Base-by-base conservation (phyloP, 352 stramenopile species). In the Pythium brachiatum region DNA sequence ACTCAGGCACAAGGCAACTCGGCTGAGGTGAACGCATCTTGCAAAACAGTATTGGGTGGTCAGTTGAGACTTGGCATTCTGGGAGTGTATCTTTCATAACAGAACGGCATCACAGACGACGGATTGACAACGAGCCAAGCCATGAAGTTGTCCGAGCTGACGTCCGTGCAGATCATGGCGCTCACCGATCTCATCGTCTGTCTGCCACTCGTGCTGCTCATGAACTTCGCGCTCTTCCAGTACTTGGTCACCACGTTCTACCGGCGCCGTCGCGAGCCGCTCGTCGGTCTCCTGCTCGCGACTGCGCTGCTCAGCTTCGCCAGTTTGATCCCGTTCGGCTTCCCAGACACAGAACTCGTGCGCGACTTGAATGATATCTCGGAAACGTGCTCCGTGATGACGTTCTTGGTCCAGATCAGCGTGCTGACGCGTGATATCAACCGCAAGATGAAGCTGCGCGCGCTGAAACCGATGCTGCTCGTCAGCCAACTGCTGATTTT, bases 331-430 rank as follows among this genome's bases (percentile, higher is more conserved):
- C 64, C 67, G 0, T 68, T 73, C 41, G 55, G 63, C 5, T 56
- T 69, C 29, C 62, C 71, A 18, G 52, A 72, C 52, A 36, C 59
- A 0, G 47, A 57, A 15, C 50, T 76, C 18, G 57, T 74, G 15
- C 38, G 51, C 36, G 31, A 72, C 27, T 54, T 78, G n/a, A 57
- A 67, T 29, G 57, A 55, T 26, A 60, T 74, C 32, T 70, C 57
- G 2, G 67, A 74, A 41, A 47, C 53, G 7, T 68, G 53, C 20
- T 68, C 57, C 11, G 41, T 63, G 23, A 59, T 71, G 36, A 70
- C 62, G n/a, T 71, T 74, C 23, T 50, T 71, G 21, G 27, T 68
- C 4, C 68, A 74, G 54, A 66, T 71, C 44, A 66, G 44, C 9
- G 59, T 74, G 18, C 34, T 74, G 15, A 60, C 44, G 7, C 57